Percentiles rank a stretch among this genome's conserved stretches.
phyloP scores from a whole-genome alignment of 768 basidiomycete species.

The Chiua virens region DNA sequence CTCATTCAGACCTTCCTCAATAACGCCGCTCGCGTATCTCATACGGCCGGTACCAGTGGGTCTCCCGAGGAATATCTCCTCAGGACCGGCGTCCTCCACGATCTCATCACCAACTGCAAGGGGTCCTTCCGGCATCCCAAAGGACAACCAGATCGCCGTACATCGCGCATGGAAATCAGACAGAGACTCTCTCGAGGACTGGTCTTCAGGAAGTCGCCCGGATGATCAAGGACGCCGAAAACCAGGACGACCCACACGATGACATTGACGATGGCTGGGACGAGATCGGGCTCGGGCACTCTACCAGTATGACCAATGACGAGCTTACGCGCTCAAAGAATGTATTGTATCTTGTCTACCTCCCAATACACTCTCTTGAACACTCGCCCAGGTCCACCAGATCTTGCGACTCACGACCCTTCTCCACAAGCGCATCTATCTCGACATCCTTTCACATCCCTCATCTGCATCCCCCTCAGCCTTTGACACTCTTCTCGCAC shows the following conservation, averaged over 20 bases:
- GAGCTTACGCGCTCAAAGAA: constrained; percentile 62
- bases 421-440: constrained; percentile 60
- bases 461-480: constrained; percentile 23
- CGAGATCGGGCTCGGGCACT: constrained; percentile 51
- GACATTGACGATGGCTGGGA: constrained; percentile 57
- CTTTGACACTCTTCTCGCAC: constrained; percentile 53
- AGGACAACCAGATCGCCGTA: constrained; percentile 59
- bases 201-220: constrained; percentile 55
- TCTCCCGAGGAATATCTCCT: constrained; percentile 50
- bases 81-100: constrained; percentile 60
- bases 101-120: constrained; percentile 55
- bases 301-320: constrained; percentile 42
- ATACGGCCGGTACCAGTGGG: constrained; percentile 11
- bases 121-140: constrained; percentile 47
- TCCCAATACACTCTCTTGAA: constrained; percentile 2
- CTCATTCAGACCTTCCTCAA: constrained; percentile 46
- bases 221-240: constrained; percentile 45
- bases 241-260: constrained; percentile 25
- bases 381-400: constrained; percentile 48
- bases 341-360: constrained; percentile 37
- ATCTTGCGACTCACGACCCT: constrained; percentile 59
- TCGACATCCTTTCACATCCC: constrained; percentile 45
- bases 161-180: constrained; percentile 50
- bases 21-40: constrained; percentile 25
- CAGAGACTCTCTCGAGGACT: constrained; percentile 59